Conservation (phyloP, 2,329 filamentous ascomycete genomes). For the Cytospora paraplurivora region DNA sequence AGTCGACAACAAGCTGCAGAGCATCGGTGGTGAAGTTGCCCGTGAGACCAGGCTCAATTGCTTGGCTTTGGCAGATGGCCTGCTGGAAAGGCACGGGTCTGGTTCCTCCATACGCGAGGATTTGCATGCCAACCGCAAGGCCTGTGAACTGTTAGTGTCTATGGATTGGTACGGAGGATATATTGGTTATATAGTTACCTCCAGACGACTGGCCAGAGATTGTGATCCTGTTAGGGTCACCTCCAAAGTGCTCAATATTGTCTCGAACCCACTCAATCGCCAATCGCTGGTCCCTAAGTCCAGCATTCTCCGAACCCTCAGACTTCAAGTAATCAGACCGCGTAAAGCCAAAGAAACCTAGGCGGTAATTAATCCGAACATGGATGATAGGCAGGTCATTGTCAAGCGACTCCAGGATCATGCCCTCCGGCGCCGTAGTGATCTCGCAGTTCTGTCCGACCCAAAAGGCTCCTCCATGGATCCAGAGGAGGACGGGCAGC, state of each 20-base stretch:
- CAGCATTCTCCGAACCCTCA: slow-evolving; percentile 46
- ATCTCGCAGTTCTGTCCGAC: slow-evolving; percentile 31
- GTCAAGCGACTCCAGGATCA: slow-evolving; percentile 43
- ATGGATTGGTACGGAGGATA: neutral
- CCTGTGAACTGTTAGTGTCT: slow-evolving; percentile 33
- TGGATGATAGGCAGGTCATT: slow-evolving; percentile 35
- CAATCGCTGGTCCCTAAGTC: slow-evolving; percentile 48
- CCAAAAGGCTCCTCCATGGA: slow-evolving; percentile 33
- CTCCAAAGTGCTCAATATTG: slow-evolving; percentile 48
- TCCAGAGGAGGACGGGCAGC: slow-evolving; percentile 37
- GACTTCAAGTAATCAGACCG: slow-evolving; percentile 35
- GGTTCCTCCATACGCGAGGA: slow-evolving; percentile 50
- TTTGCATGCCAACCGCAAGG: slow-evolving; percentile 48
- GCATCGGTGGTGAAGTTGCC: slow-evolving; percentile 51
- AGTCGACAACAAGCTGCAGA: slow-evolving; percentile 45
- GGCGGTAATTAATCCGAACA: slow-evolving; percentile 31
- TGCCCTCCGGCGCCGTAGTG: slow-evolving; percentile 40
- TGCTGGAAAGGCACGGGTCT: slow-evolving; percentile 48
- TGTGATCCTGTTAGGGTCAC: slow-evolving; percentile 38
- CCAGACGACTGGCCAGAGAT: slow-evolving; percentile 28
- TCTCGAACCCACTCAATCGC: slow-evolving; percentile 50
- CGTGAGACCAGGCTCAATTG: slow-evolving; percentile 53
- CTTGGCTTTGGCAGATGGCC: slow-evolving; percentile 50
- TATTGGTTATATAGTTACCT: slow-evolving; percentile 7
- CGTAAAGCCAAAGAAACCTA: slow-evolving; percentile 38